Evolutionary conservation across 805 yeast genomes (phyloP).

Genomic region (Tetrapisispora nanseiensis): DNA sequence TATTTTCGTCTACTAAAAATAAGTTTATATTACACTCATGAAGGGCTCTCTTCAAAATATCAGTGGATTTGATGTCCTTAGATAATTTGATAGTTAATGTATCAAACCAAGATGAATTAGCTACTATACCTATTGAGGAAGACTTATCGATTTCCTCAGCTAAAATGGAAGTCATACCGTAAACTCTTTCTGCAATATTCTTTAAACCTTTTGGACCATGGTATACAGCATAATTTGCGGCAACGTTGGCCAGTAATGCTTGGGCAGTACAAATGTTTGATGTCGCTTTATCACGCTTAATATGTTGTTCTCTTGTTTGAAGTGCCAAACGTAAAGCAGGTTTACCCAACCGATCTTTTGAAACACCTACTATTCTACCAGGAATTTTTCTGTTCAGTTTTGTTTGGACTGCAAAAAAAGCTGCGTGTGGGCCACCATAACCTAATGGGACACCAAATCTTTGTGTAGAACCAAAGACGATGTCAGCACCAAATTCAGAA

Average conservation of each 20-base stretch:
- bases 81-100: constrained; percentile 59
- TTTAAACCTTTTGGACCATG: constrained; percentile 87
- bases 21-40: constrained; percentile 60
- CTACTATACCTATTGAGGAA: constrained; percentile 36
- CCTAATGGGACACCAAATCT: constrained; percentile 97
- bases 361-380: constrained; percentile 88
- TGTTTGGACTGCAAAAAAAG: constrained; percentile 82
- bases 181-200: constrained; percentile 66
- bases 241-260: constrained; percentile 88
- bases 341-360: constrained; percentile 84
- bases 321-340: constrained; percentile 86
- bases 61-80: constrained; percentile 42
- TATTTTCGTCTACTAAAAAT: constrained; percentile 50
- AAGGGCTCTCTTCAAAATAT: constrained; percentile 48
- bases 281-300: constrained; percentile 94
- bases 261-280: constrained; percentile 98
- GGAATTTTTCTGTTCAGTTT: constrained; percentile 86
- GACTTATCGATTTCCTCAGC: constrained; percentile 44
- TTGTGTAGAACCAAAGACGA: constrained; percentile 86
- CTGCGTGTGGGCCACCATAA: constrained; percentile 98
- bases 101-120: constrained; percentile 69
- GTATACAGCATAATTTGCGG: constrained; percentile 92
- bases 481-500: constrained; percentile 77
- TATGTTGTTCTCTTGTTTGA: constrained; percentile 97
- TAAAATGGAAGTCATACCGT: constrained; percentile 62